These are phyloP conservation scores for Penicillium lagena DNA, from an alignment of 495 filamentous ascomycete species.

Conservation along the genomic window DNA sequence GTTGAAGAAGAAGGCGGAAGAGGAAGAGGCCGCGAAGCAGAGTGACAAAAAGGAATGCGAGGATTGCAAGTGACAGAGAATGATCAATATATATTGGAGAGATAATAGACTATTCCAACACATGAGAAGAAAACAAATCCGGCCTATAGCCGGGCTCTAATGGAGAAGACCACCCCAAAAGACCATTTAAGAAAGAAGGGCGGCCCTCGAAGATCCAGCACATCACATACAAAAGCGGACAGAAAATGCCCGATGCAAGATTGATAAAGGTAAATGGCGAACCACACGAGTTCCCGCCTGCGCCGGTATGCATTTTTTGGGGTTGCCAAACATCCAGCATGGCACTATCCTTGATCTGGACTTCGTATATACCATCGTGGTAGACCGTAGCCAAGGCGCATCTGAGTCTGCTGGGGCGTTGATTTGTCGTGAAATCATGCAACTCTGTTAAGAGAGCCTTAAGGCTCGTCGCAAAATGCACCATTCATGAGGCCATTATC, in stretches of 20 bases:
- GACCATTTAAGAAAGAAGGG: constrained; percentile 4
- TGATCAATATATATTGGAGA: background rate
- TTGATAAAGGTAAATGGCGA: background rate
- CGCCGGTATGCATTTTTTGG: background rate
- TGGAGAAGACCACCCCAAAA: constrained; percentile 7
- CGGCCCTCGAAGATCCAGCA: background rate
- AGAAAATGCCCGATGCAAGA: constrained; percentile 11
- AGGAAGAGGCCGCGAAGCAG: constrained; percentile 8
- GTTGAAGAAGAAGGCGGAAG: constrained; percentile 20
- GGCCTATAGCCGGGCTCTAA: constrained; percentile 5
- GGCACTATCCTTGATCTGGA: background rate
- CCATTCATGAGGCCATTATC: constrained; percentile 26
- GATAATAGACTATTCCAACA: background rate
- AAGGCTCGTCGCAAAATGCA: constrained; percentile 24
- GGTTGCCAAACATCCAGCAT: background rate
- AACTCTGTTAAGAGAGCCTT: constrained; percentile 19
- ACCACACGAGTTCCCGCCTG: background rate
- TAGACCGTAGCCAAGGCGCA: background rate
- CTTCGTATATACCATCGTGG: background rate
- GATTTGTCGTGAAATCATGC: constrained; percentile 24
- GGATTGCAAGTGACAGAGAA: constrained; percentile 28
- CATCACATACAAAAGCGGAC: constrained; percentile 8
- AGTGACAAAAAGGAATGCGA: constrained; percentile 28
- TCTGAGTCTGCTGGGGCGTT: background rate
- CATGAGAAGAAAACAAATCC: constrained; percentile 10